Percentiles rank a stretch among this genome's conserved stretches.
phyloP scores from a whole-genome alignment of 768 basidiomycete genomes.

The Hygrophorus russula region DNA sequence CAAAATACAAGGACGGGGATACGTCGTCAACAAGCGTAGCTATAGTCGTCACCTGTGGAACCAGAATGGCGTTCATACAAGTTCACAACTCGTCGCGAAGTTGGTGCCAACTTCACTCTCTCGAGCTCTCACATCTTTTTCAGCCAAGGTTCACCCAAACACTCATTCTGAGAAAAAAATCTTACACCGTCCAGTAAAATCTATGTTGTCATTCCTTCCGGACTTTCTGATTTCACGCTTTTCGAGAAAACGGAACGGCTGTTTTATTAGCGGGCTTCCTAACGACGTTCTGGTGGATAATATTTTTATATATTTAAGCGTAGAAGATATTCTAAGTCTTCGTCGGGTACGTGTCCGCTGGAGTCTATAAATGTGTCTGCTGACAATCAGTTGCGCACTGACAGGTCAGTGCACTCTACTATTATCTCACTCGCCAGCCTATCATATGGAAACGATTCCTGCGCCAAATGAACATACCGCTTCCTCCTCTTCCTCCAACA shows the following conservation, averaged over 20 bases:
- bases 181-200: not conserved
- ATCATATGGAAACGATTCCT: conserved; percentile 62
- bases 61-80: too few relatives aligned
- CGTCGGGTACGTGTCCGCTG: conserved; percentile 24
- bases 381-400: not conserved
- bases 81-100: too few relatives aligned
- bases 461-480: conserved; percentile 37
- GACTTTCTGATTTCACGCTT: conserved; percentile 13
- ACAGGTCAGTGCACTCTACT: conserved; percentile 50
- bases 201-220: conserved; percentile 10
- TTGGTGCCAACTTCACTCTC: too few relatives aligned
- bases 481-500: conserved; percentile 53
- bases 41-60: too few relatives aligned
- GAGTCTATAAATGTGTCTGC: not conserved
- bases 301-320: conserved; percentile 27
- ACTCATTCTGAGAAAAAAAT: not conserved
- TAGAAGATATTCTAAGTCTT: conserved; percentile 39
- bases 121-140: too few relatives aligned
- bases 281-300: conserved; percentile 31
- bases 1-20: too few relatives aligned
- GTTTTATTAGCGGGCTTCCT: conserved; percentile 19
- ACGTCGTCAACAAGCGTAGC: too few relatives aligned
- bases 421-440: conserved; percentile 54
- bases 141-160: too few relatives aligned
- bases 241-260: conserved; percentile 10